Base-by-base conservation (phyloP, 2,329 filamentous ascomycete genomes). In the Phyllosticta citribraziliensis region DNA sequence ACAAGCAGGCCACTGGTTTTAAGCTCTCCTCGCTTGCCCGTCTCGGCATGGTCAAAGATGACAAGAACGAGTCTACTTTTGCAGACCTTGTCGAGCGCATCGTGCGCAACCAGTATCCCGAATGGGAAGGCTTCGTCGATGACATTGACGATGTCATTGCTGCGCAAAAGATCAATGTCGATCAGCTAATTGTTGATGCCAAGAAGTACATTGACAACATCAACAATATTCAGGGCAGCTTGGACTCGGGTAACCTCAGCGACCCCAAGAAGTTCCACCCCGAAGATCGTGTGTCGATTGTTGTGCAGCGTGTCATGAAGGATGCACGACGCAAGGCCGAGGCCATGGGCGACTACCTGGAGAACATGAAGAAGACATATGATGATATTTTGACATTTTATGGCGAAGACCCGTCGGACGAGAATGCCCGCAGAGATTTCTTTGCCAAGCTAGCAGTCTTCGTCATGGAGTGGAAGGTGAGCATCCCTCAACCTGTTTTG, bases 241-340 rank as follows among this genome's bases (percentile, higher is more conserved):
- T 99, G 57, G 94, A 99, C 75, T 88, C 87, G 35, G 94, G 94
- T 68, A 97, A 96, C 73, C 79, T 99, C 65, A 96, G 91, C 71
- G 94, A 99, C 71, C 88, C 93, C 53, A 97, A 94, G 80, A 95
- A 93, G 69, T 99, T 99, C 81, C 94, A 99, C 71, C 93, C 94
- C 19, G 90, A 97, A 75, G 94, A 99, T 74, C 89, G 94, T 63
- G 92, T 97, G 52, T 88, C 88, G 64, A 89, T 95, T 75, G 82
- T 97, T 35, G 92, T 96, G 60, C 91, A 96, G 75, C 83, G 93
- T 57, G 87, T 84, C 66, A 97, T 99, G 93, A 97, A 97, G 78
- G 94, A 99, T 66, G 94, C 94, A 20, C 81, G 94, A 64, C 84
- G 93, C 68, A 99, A 97, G 79, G 91, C 94, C 2, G 93, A 97